Evolutionary conservation across 768 basidiomycete species (phyloP), one percentile per base, ranked within the genome.

Genomic region (Boletales sp.): DNA sequence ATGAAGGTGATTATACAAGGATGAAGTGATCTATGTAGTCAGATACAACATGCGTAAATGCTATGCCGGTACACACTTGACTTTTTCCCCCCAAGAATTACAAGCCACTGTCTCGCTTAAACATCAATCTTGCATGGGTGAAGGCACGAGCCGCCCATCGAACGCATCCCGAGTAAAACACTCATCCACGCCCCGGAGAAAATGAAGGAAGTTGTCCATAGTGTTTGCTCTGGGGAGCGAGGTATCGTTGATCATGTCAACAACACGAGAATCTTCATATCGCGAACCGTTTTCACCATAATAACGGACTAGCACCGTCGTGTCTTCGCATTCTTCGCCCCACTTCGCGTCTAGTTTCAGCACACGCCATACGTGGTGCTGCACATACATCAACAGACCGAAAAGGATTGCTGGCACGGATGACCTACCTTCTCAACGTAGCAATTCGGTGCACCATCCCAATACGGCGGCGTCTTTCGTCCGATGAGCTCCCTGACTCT

Each of bases 201-300:
- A 57, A 47, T 67, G 71, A 53, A 83, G 59, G 40, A 84, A 72
- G 46, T 58, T 69, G 50, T 78, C 75, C 52, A 74, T 70, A 11
- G 76, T 67, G 50, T 83, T 79, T n/a, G 72, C 65, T 34, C 63
- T 69, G 3, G 77, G 75, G 31, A 54, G 55, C 10, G 66, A 68
- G 7, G 66, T 65, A 53, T 83, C 80, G 31, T 79, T 65, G 35
- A 83, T 62, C 72, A 83, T 73, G 37, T 69, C 72, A 14, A 76
- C 55, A 19, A 86, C 77, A 19, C 72, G 67, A 21, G 72, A 56
- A 53, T 86, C 78, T 61, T 76, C 73, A 47, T 65, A 69, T 27
- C 75, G 74, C 21, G 62, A 66, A 7, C 84, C 84, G 9, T 74
- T 64, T 27, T 75, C 73, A 3, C 86, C 86, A 57, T 87, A 87